phyloP scores from a whole-genome alignment of 352 stramenopile genomes.

The Phytophthora colocasiae region DNA sequence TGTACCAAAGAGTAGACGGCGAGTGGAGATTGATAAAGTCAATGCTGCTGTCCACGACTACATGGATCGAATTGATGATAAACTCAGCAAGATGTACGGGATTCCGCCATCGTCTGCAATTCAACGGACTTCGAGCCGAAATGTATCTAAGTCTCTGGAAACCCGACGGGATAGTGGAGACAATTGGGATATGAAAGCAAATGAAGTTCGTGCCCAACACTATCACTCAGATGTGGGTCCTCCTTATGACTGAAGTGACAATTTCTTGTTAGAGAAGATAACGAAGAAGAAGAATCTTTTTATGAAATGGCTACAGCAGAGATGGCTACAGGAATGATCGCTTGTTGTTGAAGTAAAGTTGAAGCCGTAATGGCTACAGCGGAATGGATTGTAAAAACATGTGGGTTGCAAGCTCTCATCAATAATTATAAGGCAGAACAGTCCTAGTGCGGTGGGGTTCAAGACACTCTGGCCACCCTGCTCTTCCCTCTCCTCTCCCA shows the following conservation, averaged over 20 bases:
- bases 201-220: conserved; percentile 26
- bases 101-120: conserved; percentile 60
- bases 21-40: conserved; percentile 72
- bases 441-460: conserved; percentile 4
- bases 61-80: conserved; percentile 86
- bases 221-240: conserved; percentile 10
- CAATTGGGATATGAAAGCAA: conserved; percentile 16
- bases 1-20: conserved; percentile 34
- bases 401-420: conserved; percentile 31
- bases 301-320: not conserved
- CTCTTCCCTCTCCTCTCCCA: conserved; percentile 10
- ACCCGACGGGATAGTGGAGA: not conserved
- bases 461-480: conserved; percentile 1
- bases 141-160: not conserved
- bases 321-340: conserved; percentile 1
- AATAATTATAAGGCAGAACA: conserved; percentile 39
- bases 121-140: conserved; percentile 14
- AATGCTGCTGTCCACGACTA: conserved; percentile 78
- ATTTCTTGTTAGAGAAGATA: not conserved
- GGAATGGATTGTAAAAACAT: conserved; percentile 13
- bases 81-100: conserved; percentile 81
- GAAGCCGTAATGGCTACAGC: conserved; percentile 19
- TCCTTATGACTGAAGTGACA: conserved; percentile 5
- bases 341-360: conserved; percentile 1
- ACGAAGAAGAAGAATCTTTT: no score